phyloP scores from a whole-genome alignment of 208 protist genomes.

The Trypanosomatidae sp. region DNA sequence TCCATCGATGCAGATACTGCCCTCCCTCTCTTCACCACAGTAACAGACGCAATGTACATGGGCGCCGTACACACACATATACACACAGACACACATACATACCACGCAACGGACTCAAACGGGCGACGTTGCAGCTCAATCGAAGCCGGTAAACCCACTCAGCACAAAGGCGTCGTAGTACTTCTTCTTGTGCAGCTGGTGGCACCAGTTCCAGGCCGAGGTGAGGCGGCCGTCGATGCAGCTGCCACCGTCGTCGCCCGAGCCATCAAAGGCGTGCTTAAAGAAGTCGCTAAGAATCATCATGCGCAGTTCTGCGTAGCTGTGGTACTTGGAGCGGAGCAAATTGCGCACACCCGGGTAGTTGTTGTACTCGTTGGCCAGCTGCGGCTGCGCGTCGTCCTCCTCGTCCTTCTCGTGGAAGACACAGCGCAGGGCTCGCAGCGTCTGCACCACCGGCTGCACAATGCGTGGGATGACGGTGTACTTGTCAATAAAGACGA shows the following conservation, averaged over 20 bases:
- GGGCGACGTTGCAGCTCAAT: conserved; percentile 71
- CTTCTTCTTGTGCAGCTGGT: conserved; percentile 94
- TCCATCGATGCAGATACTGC: too few relatives aligned
- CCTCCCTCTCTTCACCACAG: too few relatives aligned
- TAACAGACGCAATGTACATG: too few relatives aligned
- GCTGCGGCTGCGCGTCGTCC: conserved; percentile 12
- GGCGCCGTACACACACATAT: too few relatives aligned
- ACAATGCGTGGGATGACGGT: conserved; percentile 95
- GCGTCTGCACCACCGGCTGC: conserved; percentile 88
- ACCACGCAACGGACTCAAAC: not conserved
- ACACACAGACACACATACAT: not conserved
- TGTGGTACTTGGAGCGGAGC: conserved; percentile 76
- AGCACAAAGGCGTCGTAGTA: conserved; percentile 97
- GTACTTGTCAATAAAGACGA: conserved; percentile 99
- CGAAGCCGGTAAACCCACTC: conserved; percentile 96
- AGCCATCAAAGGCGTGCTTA: conserved; percentile 93
- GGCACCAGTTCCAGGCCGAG: conserved; percentile 98
- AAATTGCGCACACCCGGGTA: conserved; percentile 82
- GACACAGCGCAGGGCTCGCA: conserved; percentile 69
- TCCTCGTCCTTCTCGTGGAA: conserved; percentile 44
- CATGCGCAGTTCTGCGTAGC: conserved; percentile 55
- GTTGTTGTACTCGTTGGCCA: conserved; percentile 30
- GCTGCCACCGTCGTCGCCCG: conserved; percentile 91
- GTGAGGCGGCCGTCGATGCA: conserved; percentile 98
- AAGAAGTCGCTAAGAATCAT: conserved; percentile 96